Evolutionary conservation across 345 rosid species (phyloP), one percentile per base, ranked within the genome.

Genomic region (Rhodamnia argentea): DNA sequence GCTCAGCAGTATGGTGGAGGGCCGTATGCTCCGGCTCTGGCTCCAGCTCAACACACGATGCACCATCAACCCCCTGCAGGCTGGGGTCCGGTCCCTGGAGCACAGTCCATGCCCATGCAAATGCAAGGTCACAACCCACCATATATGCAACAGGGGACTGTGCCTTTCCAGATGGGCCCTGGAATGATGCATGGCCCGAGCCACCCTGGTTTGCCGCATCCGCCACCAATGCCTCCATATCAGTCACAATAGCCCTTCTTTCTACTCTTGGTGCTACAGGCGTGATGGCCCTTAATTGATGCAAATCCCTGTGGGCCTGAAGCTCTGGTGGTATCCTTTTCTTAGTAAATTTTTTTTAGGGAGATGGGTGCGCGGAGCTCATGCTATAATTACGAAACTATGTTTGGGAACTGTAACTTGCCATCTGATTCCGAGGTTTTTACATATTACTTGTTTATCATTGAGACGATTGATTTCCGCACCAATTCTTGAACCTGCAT

Each of bases 121-220:
- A 83, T 88, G 52, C 94, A 91, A 87, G 90, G 91, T 93, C 88
- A 89, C 82, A 92, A 88, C 83, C 92, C 90, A 86, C 94, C 91
- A 1, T 97, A 95, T 92, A 75, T 92, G 91, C 94, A 91, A 37
- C 90, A 92, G 1, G 95, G 94, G 7, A 29, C 91, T 15, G 90
- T 92, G 93, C 94, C 90, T 37, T 89, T 86, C 81, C 96, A 90
- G 84, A 88, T 89, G 90, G 91, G 89, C 62, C 93, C 89, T 29
- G 98, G 98, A 83, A 91, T 88, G 91, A 92, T 94, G 98, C 94
- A 90, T 81, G 89, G 90, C 89, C 90, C 89, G 0, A 83, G 75
- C 85, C 94, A 90, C 53, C 56, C 90, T 55, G 90, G 93, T 47
- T 16, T 74, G 3, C 91, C 88, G n/a, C 92, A 87, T 29, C 85